A percentile compares a stretch with the other conserved stretches of the same genome.
phyloP scores from a whole-genome alignment of 2,329 filamentous ascomycete species.

The Botryosphaeria dothidea region DNA sequence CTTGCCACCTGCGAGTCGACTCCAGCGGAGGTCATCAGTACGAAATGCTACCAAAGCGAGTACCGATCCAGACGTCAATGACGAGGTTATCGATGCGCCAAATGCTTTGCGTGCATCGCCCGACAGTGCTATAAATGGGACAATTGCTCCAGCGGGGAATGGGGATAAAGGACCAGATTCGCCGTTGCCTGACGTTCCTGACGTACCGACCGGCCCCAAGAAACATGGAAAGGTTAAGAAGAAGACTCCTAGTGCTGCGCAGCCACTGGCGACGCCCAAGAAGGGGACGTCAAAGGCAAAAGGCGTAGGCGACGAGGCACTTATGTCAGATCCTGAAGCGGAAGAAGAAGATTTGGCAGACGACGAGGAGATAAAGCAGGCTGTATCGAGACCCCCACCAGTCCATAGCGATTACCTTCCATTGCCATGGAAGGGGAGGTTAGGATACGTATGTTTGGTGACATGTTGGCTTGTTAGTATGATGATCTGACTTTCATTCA shows the following conservation, averaged over 20 bases:
- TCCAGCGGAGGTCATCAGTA: not conserved
- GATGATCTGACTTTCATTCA: constrained; percentile 28
- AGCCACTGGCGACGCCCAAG: not conserved
- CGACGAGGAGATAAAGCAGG: constrained; percentile 57
- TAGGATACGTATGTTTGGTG: constrained; percentile 74
- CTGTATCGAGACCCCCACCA: constrained; percentile 66
- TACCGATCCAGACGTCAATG: constrained; percentile 37
- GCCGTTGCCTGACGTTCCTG: constrained; percentile 31
- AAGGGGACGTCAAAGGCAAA: not conserved
- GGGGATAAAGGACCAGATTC: constrained; percentile 29
- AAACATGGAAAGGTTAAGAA: not conserved
- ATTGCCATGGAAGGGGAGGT: constrained; percentile 83
- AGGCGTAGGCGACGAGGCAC: constrained; percentile 18
- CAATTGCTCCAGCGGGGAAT: constrained; percentile 29
- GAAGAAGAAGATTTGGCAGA: constrained; percentile 55
- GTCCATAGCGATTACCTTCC: constrained; percentile 83
- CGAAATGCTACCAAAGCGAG: not conserved
- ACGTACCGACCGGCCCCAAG: not conserved
- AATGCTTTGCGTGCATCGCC: constrained; percentile 46
- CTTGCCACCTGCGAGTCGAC: not conserved
- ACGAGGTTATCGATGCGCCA: constrained; percentile 44
- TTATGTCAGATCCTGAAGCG: constrained; percentile 52
- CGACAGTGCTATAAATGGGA: constrained; percentile 38
- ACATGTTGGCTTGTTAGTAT: not conserved
- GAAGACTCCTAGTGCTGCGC: not conserved